Evolutionary conservation across 2,329 filamentous ascomycete genomes (phyloP), one percentile per base, ranked within the genome.

Genomic region (Lachnellula hyalina): DNA sequence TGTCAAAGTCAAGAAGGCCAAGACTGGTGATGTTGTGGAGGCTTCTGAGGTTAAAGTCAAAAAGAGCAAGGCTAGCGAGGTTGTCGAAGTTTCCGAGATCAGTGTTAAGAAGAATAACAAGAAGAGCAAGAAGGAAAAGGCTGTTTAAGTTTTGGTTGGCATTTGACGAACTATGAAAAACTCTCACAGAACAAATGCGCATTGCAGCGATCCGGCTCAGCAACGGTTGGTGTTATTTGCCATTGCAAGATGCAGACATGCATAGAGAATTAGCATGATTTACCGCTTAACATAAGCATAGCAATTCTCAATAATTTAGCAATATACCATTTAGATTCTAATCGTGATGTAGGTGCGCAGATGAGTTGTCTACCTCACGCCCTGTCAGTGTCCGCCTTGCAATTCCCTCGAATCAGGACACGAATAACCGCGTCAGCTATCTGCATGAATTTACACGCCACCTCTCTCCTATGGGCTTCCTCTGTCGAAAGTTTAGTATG

Each of bases 41-140:
- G 51, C 64, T 72, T 46, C n/a, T 28, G 54, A 48, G 49, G 67
- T 55, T 46, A 57, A 62, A 44, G 56, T 50, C 40, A 58, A 62
- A 53, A 65, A 63, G 36, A n/a, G 51, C 28, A 64, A 65, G 57
- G n/a, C 17, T 21, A 3, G 9, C 5, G n/a, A 11, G 40, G 12
- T 17, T 6, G 19, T 17, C 9, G 40, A 44, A 19, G 40, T 44
- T 19, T 17, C 15, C 17, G 14, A 21, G 36, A 12, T 38, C 36
- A 38, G 6, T 14, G 36, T 38, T 7, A 38, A 38, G 36, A 38
- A 38, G 14, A 8, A 8, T 7, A 14, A 38, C 14, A 38, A 38
- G 36, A 38, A 38, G 36, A 38, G 36, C 36, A 38, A 38, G 6
- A 38, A 38, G 36, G 25, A 8, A 7, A 28, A 28, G 25, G 25